Conservation (phyloP, 306 rosid genomes). For the Medicago lupulina region DNA sequence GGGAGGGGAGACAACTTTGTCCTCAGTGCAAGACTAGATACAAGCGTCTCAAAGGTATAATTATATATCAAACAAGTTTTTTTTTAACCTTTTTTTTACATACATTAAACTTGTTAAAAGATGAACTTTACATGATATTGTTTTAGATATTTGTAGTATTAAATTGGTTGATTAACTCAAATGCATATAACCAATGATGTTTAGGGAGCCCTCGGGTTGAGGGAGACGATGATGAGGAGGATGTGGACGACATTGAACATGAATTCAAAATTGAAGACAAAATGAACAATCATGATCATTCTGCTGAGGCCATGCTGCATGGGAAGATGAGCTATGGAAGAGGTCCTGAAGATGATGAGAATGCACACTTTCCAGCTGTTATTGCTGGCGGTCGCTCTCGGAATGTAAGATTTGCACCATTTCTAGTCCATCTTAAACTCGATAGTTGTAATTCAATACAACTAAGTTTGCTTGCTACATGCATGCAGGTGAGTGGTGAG, state of each 20-base stretch:
- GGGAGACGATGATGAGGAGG: conserved; percentile 97
- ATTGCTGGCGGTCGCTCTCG: conserved; percentile 53
- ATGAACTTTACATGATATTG: background rate
- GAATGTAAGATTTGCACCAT: conserved; percentile 39
- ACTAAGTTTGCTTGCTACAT: conserved; percentile 14
- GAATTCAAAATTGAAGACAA: conserved; percentile 52
- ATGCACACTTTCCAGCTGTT: conserved; percentile 65
- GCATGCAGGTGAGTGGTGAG: conserved; percentile 70
- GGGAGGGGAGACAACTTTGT: conserved; percentile 90
- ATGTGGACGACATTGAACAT: conserved; percentile 88
- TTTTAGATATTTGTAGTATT: background rate
- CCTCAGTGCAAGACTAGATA: conserved; percentile 95
- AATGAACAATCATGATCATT: conserved; percentile 59
- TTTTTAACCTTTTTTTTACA: background rate
- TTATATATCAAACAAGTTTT: background rate
- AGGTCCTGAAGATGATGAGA: conserved; percentile 72
- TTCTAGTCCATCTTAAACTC: conserved; percentile 4
- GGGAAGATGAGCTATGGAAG: conserved; percentile 95
- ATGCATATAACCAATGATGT: conserved; percentile 13
- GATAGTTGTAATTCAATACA: background rate
- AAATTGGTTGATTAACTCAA: conserved; percentile 11
- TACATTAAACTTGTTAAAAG: background rate
- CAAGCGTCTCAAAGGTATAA: conserved; percentile 86
- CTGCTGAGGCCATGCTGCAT: conserved; percentile 85
- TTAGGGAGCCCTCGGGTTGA: conserved; percentile 93